Conservation (phyloP, 257 asterid genomes). For the Coffea canephora region DNA sequence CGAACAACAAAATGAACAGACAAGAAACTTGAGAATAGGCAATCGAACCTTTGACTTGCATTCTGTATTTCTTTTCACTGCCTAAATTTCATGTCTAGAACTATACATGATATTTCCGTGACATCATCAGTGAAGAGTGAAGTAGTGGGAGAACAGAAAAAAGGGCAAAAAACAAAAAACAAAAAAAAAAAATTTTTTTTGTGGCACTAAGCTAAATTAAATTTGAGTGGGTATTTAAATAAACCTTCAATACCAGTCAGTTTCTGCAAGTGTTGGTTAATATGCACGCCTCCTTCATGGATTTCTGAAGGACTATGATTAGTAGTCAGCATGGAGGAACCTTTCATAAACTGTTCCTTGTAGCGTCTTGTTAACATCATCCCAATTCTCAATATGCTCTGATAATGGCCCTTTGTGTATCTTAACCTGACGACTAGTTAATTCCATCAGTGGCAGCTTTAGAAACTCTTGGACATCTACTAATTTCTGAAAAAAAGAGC, state of each 20-base stretch:
- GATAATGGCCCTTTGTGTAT: slow-evolving; percentile 80
- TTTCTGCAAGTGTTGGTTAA: slow-evolving; percentile 15
- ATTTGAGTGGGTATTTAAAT: slow-evolving; percentile 20
- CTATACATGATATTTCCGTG: neutral
- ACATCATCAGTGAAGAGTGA: too few relatives aligned
- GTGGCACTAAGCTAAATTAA: slow-evolving; percentile 6
- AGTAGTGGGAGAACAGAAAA: neutral
- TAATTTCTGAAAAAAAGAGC: slow-evolving; percentile 52
- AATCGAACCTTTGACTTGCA: neutral
- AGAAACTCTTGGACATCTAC: slow-evolving; percentile 67
- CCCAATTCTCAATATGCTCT: slow-evolving; percentile 80
- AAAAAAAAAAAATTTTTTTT: too few relatives aligned
- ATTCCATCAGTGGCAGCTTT: slow-evolving; percentile 57
- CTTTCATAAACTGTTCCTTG: slow-evolving; percentile 68
- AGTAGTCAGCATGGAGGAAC: slow-evolving; percentile 64
- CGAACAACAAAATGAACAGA: neutral
- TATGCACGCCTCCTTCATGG: slow-evolving; percentile 29
- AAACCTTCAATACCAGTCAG: slow-evolving; percentile 19
- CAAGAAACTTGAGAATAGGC: neutral
- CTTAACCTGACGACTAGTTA: slow-evolving; percentile 82
- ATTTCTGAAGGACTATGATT: slow-evolving; percentile 27
- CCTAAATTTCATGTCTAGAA: neutral
- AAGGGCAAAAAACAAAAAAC: neutral
- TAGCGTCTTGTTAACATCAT: slow-evolving; percentile 55
- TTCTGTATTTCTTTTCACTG: neutral